Percentiles rank a stretch among this genome's conserved stretches.
These are phyloP conservation scores for Barbatosphaeria neglecta DNA, from an alignment of 495 filamentous ascomycete genomes.

Conservation along the genomic window DNA sequence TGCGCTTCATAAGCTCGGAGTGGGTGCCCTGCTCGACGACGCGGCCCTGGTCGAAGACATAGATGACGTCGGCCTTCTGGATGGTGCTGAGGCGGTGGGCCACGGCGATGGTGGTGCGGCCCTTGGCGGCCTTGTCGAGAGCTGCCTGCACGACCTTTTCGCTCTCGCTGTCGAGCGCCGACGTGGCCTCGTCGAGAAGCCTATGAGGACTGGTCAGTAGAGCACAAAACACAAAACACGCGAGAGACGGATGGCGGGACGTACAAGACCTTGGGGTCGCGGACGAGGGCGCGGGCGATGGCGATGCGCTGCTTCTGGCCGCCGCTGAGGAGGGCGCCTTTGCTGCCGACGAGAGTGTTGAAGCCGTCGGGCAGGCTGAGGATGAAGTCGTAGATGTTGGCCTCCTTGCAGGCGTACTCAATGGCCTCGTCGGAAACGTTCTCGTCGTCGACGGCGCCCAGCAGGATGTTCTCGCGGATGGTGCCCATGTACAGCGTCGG, in stretches of 20 bases:
- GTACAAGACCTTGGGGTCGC: constrained; percentile 53
- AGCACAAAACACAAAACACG: neutral
- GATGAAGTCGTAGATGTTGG: constrained; percentile 60
- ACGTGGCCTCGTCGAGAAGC: constrained; percentile 74
- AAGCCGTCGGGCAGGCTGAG: constrained; percentile 51
- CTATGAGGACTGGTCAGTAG: neutral
- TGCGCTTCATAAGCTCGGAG: constrained; percentile 35
- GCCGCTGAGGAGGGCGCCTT: constrained; percentile 58
- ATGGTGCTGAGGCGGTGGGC: constrained; percentile 53
- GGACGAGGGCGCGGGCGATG: constrained; percentile 67
- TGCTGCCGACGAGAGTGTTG: constrained; percentile 51
- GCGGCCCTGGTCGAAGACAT: constrained; percentile 43
- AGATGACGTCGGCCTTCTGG: constrained; percentile 49
- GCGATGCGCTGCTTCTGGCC: constrained; percentile 74
- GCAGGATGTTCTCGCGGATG: constrained; percentile 49
- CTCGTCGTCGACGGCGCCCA: constrained; percentile 34
- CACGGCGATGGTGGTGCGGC: constrained; percentile 65
- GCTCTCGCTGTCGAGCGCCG: constrained; percentile 62
- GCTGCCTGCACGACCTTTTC: constrained; percentile 66
- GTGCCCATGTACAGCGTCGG: constrained; percentile 46
- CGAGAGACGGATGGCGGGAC: neutral
- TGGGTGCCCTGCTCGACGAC: constrained; percentile 49
- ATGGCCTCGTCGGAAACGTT: constrained; percentile 45
- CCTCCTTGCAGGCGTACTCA: constrained; percentile 47
- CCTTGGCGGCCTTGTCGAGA: constrained; percentile 51